Base-by-base conservation (phyloP, 1,284 basidiomycete genomes). In the Hemileccinum hortonii region DNA sequence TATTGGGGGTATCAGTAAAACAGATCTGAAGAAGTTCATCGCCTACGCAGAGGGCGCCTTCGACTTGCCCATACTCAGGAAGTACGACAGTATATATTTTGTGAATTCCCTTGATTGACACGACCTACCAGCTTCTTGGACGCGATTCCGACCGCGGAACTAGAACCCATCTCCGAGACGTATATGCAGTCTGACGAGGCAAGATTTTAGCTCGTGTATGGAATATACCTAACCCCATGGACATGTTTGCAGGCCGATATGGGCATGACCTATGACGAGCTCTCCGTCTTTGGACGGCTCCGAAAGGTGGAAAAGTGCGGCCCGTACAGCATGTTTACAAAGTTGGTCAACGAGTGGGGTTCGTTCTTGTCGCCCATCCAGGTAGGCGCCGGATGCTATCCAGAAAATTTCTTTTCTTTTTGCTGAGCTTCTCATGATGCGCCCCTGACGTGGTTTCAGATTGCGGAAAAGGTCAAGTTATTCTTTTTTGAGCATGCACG, bases 231-330 rank as follows among this genome's bases (percentile, higher is more conserved):
- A 44, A 52, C 32, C 12, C 39, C 37, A 41, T 42, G 14, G 16
- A 35, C 19, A 3, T 8, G 2, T 44, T 32, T 22, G 12, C 45
- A 92, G 88, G 92, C 86, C 11, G 96, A 98, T 65, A 96, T 97
- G 94, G 97, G 96, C 21, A 98, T 99, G 95, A 98, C 96, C 1
- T 99, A 99, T 69, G 92, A 99, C 63, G 96, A 99, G 66, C 81
- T 99, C 16, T 94, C 91, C 8, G 83, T 94, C 24, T 97, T 95
- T 63, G 97, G 96, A 29, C 79, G 94, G 32, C 78, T 99, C 36
- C 84, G 97, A 52, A 99, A 99, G 73, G 85, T 97, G 30, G 92
- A 95, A 63, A 98, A 98, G 73, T 95, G 93, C 63, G 97, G 97
- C 2, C 96, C 97, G 2, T 98, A 94, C 73, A 90, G 89, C 74